Conservation (phyloP, 768 basidiomycete species). For the Inosperma sp. region DNA sequence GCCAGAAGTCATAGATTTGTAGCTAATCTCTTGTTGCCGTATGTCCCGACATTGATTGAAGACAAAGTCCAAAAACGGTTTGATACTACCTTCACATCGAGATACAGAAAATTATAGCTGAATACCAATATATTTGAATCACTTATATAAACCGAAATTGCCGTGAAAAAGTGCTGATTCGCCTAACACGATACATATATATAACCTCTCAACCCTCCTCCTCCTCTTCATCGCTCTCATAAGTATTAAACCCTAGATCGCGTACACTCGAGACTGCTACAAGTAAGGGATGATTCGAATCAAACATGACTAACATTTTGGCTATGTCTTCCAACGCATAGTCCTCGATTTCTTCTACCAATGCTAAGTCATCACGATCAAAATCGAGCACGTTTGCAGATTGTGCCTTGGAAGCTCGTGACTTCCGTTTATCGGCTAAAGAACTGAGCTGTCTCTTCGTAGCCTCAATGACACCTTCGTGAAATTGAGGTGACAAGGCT, state of each 20-base stretch:
- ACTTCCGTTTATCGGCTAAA: constrained; percentile 64
- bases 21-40: too few species aligned
- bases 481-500: constrained; percentile 50
- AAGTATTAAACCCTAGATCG: constrained; percentile 56
- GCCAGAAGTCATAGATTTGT: too few species aligned
- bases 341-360: constrained; percentile 80
- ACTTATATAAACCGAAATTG: neutral
- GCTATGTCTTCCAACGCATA: constrained; percentile 78
- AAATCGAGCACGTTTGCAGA: constrained; percentile 25
- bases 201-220: constrained; percentile 12
- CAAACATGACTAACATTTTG: constrained; percentile 53
- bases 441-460: constrained; percentile 66
- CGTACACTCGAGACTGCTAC: constrained; percentile 69
- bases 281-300: constrained; percentile 57
- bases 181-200: neutral
- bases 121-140: too few species aligned
- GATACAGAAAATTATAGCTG: too few species aligned
- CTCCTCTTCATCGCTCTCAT: constrained; percentile 42
- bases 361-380: constrained; percentile 63
- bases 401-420: constrained; percentile 38
- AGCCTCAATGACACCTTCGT: constrained; percentile 56
- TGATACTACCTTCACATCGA: too few species aligned
- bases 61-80: too few species aligned
- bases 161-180: neutral
- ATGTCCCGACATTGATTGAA: too few species aligned